Evolutionary conservation across 1,139 yeast species (phyloP).

Genomic region (Geotrichum siamense): DNA sequence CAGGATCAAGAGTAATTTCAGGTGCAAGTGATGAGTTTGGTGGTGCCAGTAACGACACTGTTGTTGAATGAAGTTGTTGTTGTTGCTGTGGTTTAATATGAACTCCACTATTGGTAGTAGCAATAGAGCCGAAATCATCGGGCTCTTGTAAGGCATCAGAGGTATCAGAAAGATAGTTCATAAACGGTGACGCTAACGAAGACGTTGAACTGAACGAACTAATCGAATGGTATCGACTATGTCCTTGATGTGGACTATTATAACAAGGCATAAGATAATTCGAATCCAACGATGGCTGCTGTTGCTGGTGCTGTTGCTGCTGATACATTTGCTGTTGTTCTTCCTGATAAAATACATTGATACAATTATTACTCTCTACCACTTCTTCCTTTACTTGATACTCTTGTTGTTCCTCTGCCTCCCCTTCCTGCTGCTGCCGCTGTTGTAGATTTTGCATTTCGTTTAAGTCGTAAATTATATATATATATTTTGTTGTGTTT

Average conservation of each 20-base stretch:
- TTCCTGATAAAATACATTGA: too few species aligned
- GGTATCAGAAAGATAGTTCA: not conserved
- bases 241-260: not conserved
- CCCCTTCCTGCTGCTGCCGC: not conserved
- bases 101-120: too few species aligned
- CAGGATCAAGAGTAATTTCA: constrained; percentile 17
- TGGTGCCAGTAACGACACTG: not conserved
- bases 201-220: not conserved
- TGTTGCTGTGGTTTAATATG: not conserved
- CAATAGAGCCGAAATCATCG: too few species aligned
- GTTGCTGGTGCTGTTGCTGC: not conserved
- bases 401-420: not conserved
- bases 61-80: not conserved
- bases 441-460: too few species aligned
- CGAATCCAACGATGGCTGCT: not conserved
- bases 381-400: not conserved
- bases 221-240: not conserved
- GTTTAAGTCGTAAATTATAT: too few species aligned
- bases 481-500: too few species aligned
- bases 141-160: too few species aligned
- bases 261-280: not conserved
- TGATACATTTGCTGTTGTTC: too few species aligned
- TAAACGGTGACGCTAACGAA: not conserved
- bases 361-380: too few species aligned
- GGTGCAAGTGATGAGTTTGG: constrained; percentile 11